These are phyloP conservation scores for Leishmania arabica DNA, from an alignment of 208 protist genomes.

Conservation along the genomic window DNA sequence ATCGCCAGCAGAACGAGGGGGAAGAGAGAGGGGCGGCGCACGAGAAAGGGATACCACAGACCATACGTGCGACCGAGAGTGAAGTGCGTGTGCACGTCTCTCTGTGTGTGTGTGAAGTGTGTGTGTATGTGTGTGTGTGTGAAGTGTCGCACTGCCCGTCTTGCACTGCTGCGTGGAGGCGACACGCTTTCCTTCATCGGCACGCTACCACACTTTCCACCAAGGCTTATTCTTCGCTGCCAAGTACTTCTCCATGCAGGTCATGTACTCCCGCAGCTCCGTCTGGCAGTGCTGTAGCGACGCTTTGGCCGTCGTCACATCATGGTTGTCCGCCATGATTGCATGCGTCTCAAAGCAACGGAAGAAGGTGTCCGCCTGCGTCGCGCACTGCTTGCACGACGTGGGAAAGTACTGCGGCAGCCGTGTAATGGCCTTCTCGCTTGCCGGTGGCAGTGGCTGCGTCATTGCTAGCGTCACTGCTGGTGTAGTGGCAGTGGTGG, in stretches of 20 bases:
- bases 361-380: conserved; percentile 63
- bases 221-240: conserved; percentile 27
- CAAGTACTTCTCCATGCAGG: conserved; percentile 72
- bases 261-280: conserved; percentile 69
- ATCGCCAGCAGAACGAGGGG: too few species aligned
- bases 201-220: conserved; percentile 52
- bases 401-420: conserved; percentile 80
- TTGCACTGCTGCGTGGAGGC: not conserved
- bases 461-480: conserved; percentile 1
- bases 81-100: not conserved
- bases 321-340: conserved; percentile 59
- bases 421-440: conserved; percentile 29
- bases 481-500: not conserved
- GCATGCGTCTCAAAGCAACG: conserved; percentile 76
- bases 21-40: not conserved
- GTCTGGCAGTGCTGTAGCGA: conserved; percentile 66
- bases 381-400: conserved; percentile 50
- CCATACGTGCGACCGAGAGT: not conserved
- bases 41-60: not conserved
- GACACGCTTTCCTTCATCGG: not conserved
- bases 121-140: not conserved
- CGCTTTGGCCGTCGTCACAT: conserved; percentile 53
- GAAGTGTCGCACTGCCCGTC: too few species aligned
- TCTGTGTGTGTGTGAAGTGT: not conserved
- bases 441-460: conserved; percentile 1